These are phyloP conservation scores for Bruguiera sexangula DNA, from an alignment of 345 rosid genomes.

Conservation along the genomic window DNA sequence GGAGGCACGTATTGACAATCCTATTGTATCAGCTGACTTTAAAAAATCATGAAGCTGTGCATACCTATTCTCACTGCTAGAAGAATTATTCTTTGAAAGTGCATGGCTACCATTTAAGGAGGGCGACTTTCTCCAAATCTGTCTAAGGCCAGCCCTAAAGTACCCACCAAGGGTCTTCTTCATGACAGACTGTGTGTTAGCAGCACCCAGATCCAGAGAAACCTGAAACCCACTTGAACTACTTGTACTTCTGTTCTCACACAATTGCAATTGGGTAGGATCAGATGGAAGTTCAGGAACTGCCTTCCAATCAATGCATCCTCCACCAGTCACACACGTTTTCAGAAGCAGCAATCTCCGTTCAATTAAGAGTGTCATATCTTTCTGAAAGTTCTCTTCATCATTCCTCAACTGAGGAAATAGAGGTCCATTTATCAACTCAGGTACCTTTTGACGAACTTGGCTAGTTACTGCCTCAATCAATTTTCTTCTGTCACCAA, in stretches of 20 bases:
- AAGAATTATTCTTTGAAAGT: conserved; percentile 25
- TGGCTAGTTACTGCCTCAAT: conserved; percentile 52
- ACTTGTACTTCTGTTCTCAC: conserved; percentile 46
- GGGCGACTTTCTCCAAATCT: conserved; percentile 53
- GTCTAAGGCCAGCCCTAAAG: conserved; percentile 27
- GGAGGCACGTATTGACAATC: conserved; percentile 23
- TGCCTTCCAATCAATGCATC: conserved; percentile 37
- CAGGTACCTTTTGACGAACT: conserved; percentile 44
- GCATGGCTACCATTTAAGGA: conserved; percentile 31
- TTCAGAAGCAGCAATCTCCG: conserved; percentile 63
- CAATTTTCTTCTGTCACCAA: conserved; percentile 68
- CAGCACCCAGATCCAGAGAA: conserved; percentile 33
- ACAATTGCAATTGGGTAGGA: conserved; percentile 44
- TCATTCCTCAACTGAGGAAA: conserved; percentile 56
- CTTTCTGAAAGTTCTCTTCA: conserved; percentile 39
- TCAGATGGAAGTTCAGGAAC: conserved; percentile 31
- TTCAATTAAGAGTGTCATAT: conserved; percentile 39
- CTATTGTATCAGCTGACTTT: conserved; percentile 56
- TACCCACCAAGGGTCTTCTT: not conserved
- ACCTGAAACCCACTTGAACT: conserved; percentile 18
- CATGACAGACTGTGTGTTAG: conserved; percentile 24
- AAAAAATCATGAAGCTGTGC: conserved; percentile 40
- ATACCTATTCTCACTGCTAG: not conserved
- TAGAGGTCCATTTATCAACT: conserved; percentile 39
- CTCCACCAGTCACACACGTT: conserved; percentile 42